A percentile compares a stretch with the other conserved stretches of the same genome.
phyloP scores from a whole-genome alignment of 371 early-diverging fungal genomes.

The Phascolomyces articulosus region DNA sequence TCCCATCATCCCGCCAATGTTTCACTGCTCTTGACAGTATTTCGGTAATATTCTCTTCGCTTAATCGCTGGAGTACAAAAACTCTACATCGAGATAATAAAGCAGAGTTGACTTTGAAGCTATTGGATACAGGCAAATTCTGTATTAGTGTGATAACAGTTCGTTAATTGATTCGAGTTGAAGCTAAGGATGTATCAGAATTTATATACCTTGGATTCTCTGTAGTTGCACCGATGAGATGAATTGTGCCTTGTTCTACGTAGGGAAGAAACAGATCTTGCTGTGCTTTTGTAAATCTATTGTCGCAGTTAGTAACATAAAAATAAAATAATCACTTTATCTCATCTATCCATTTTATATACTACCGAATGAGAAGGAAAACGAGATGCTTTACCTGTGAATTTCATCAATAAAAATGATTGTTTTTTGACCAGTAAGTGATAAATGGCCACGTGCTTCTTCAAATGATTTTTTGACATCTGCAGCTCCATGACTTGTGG shows the following conservation, averaged over 20 bases:
- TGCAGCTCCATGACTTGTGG: slow-evolving; percentile 67
- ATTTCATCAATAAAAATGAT: slow-evolving; percentile 89
- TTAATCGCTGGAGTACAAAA: slow-evolving; percentile 72
- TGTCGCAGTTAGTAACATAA: too few species aligned
- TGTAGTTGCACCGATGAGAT: slow-evolving; percentile 85
- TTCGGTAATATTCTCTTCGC: slow-evolving; percentile 52
- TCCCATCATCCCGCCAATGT: slow-evolving; percentile 45
- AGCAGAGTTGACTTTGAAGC: slow-evolving; percentile 82
- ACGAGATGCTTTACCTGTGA: slow-evolving; percentile 55
- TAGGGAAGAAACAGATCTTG: slow-evolving; percentile 85
- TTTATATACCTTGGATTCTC: slow-evolving; percentile 81
- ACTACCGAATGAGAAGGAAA: too few species aligned
- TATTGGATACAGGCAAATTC: slow-evolving; percentile 8
- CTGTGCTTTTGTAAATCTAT: slow-evolving; percentile 84
- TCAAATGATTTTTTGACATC: slow-evolving; percentile 76
- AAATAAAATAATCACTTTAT: too few species aligned
- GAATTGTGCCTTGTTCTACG: slow-evolving; percentile 81
- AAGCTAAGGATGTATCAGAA: too few species aligned
- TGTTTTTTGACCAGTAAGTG: slow-evolving; percentile 64
- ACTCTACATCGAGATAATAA: slow-evolving; percentile 82
- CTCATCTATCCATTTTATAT: too few species aligned
- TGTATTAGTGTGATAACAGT: too few species aligned
- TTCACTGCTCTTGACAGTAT: slow-evolving; percentile 63
- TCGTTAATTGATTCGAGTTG: too few species aligned
- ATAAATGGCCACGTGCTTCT: slow-evolving; percentile 63